Evolutionary conservation across 169 alveolate genomes (phyloP), one percentile per base, ranked within the genome.

Genomic region (Eimeria mitis): DNA sequence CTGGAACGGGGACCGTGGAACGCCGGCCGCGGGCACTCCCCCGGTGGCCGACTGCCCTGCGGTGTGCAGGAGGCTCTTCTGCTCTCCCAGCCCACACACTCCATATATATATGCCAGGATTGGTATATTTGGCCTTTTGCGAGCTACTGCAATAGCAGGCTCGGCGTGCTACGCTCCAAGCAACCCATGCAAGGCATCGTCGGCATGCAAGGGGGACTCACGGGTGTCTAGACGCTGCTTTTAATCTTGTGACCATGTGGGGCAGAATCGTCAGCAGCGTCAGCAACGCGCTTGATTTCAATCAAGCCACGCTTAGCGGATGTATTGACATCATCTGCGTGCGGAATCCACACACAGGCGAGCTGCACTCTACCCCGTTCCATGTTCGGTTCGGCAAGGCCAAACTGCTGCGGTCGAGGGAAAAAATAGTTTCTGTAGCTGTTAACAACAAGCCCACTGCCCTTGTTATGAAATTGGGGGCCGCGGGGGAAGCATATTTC

Each of bases 311-410:
- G 75, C 97, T 98, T 40, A 98, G 99, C 63, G 99, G 99, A 1
- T 98, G 99, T 90, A 97, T 98, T n/a, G 99, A 98, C 94, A 98
- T 98, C 75, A 98, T 98, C 61, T 98, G 99, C 87, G 98, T 98
- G 28, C 99, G 98, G 71, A 98, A 97, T 65, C 97, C 97, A 56
- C 98, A 97, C 94, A 98, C 97, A 49, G 95, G 96, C 14, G 94
- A 97, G 95, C 96, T 95, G 83, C 97, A 97, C 31, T 97, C 99
- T 61, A 98, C 99, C 61, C 99, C 99, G 7, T 99, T 99, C 97
- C 99, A 99, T 91, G 99, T 99, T 40, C 97, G 99, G 91, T 99
- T 99, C 97, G 99, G 99, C 49, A 99, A 99, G 96, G 98, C 99
- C 61, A 98, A 99, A 97, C 97, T 99, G 54, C 98, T 99, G 47